These are phyloP conservation scores for Xenoacremonium recifei DNA, from an alignment of 2,329 filamentous ascomycete species.

Conservation along the genomic window DNA sequence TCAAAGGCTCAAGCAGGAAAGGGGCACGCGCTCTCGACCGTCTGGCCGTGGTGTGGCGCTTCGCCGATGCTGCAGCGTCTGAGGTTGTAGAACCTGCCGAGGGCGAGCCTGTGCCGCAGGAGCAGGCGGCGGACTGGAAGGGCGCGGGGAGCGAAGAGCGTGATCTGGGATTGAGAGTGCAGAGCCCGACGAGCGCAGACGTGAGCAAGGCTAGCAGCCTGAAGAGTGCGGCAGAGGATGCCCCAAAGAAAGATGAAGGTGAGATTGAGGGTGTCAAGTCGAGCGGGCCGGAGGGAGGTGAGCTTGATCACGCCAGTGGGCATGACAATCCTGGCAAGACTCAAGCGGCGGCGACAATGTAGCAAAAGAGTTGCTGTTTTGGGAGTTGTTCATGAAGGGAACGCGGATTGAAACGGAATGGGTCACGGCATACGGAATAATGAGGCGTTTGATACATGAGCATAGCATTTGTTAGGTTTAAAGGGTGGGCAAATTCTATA, in stretches of 20 bases:
- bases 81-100: slow-evolving; percentile 60
- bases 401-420: no score
- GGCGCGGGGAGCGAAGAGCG: slow-evolving; percentile 56
- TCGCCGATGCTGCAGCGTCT: slow-evolving; percentile 29
- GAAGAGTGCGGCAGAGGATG: slow-evolving; percentile 33
- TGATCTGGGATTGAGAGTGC: slow-evolving; percentile 65
- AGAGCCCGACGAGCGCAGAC: slow-evolving; percentile 62
- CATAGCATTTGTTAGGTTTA: no score
- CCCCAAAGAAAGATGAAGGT: slow-evolving; percentile 8
- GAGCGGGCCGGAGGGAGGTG: slow-evolving; percentile 36
- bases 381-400: no score
- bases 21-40: slow-evolving; percentile 79
- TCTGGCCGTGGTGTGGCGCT: slow-evolving; percentile 81
- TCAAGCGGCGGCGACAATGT: neutral
- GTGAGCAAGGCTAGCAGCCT: slow-evolving; percentile 74
- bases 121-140: slow-evolving; percentile 72
- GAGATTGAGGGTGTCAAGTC: slow-evolving; percentile 33
- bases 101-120: slow-evolving; percentile 69
- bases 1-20: slow-evolving; percentile 84
- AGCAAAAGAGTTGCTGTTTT: no score
- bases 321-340: neutral
- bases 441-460: no score
- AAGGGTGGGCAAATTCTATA: no score
- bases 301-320: slow-evolving; percentile 9
- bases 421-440: no score